A percentile compares a stretch with the other conserved stretches of the same genome.
Conservation (phyloP, 2,329 filamentous ascomycete species). For the Diaporthe caulivora region DNA sequence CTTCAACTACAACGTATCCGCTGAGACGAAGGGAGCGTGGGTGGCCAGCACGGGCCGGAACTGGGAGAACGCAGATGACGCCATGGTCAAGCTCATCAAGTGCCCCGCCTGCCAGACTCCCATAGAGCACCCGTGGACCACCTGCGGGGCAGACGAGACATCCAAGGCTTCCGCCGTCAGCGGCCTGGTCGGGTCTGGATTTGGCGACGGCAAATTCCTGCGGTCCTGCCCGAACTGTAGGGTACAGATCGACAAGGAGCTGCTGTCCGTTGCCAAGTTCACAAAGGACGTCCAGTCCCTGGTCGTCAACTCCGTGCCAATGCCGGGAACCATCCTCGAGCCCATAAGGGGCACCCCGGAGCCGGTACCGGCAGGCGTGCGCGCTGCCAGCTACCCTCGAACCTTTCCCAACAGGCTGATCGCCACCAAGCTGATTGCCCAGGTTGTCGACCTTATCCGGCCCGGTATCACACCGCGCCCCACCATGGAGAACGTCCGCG, state of each 20-base stretch:
- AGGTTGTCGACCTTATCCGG: slow-evolving; percentile 56
- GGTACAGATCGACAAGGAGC: slow-evolving; percentile 65
- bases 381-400: slow-evolving; percentile 46
- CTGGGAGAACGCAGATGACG: slow-evolving; percentile 73
- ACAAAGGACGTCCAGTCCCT: slow-evolving; percentile 65
- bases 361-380: slow-evolving; percentile 42
- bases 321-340: slow-evolving; percentile 77
- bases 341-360: slow-evolving; percentile 63
- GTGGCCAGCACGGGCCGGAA: slow-evolving; percentile 57
- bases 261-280: slow-evolving; percentile 73
- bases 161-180: slow-evolving; percentile 46
- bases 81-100: slow-evolving; percentile 57
- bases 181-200: slow-evolving; percentile 65
- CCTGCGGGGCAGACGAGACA: slow-evolving; percentile 54
- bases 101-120: slow-evolving; percentile 67
- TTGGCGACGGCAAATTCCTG: slow-evolving; percentile 69
- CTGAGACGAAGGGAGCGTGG: slow-evolving; percentile 61
- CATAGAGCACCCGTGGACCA: slow-evolving; percentile 71
- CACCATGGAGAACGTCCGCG: slow-evolving; percentile 64
- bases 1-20: slow-evolving; percentile 67
- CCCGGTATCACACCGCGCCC: slow-evolving; percentile 46
- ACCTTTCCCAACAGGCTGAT: slow-evolving; percentile 72
- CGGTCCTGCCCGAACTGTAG: slow-evolving; percentile 64
- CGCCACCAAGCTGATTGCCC: slow-evolving; percentile 55
- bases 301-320: slow-evolving; percentile 60